Conservation (phyloP, 2,329 filamentous ascomycete genomes). For the Alternaria sp. region DNA sequence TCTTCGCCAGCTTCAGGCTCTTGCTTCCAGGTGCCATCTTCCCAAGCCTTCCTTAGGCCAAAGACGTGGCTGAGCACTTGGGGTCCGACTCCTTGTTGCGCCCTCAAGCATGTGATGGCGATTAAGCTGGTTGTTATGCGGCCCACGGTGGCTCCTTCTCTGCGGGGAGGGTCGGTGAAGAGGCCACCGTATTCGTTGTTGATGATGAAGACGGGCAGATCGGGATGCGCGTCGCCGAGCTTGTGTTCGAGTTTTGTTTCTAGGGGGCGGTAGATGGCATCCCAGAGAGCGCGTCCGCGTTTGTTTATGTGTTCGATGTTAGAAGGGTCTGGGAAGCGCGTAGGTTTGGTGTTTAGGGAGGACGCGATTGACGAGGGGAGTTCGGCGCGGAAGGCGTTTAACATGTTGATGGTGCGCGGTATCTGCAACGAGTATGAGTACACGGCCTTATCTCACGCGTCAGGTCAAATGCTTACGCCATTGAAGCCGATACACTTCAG, state of each 20-base stretch:
- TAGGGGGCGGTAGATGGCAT: slow-evolving; percentile 79
- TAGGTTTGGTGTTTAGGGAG: slow-evolving; percentile 65
- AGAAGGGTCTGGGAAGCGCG: slow-evolving; percentile 56
- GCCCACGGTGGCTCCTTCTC: slow-evolving; percentile 65
- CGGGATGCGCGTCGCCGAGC: slow-evolving; percentile 79
- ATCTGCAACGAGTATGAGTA: slow-evolving; percentile 68
- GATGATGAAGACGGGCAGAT: slow-evolving; percentile 82
- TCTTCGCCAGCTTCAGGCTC: slow-evolving; percentile 58
- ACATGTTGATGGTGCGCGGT: slow-evolving; percentile 83
- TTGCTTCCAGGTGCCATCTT: slow-evolving; percentile 68
- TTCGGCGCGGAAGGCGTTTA: slow-evolving; percentile 73
- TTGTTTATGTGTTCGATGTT: slow-evolving; percentile 65
- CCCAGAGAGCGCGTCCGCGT: slow-evolving; percentile 75
- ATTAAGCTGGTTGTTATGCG: slow-evolving; percentile 76
- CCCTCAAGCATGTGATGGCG: slow-evolving; percentile 76
- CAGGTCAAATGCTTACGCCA: slow-evolving; percentile 56
- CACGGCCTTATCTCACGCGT: neutral
- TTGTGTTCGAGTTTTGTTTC: slow-evolving; percentile 75
- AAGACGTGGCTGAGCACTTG: slow-evolving; percentile 85
- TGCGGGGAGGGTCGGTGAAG: slow-evolving; percentile 71
- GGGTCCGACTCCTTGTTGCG: slow-evolving; percentile 83
- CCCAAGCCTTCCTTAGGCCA: slow-evolving; percentile 77
- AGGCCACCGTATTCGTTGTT: slow-evolving; percentile 77
- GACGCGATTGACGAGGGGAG: slow-evolving; percentile 67
- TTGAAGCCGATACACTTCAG: slow-evolving; percentile 84